Evolutionary conservation across 1,139 yeast genomes (phyloP).

Genomic region (Kazachstania sp.): DNA sequence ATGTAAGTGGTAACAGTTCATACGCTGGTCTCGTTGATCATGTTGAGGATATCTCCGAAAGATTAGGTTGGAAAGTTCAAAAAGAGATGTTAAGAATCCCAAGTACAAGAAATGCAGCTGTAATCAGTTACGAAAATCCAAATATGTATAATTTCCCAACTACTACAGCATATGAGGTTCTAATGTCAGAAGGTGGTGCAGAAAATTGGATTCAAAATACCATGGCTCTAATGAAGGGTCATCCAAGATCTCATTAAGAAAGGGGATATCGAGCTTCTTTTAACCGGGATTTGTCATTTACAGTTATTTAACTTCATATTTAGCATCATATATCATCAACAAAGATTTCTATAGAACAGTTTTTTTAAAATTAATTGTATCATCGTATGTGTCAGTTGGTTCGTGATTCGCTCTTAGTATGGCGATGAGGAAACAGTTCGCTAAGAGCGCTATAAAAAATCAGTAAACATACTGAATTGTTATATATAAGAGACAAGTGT

Average conservation of each 20-base stretch:
- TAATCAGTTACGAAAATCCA: constrained; percentile 51
- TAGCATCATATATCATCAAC: not conserved
- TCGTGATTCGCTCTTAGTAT: no score
- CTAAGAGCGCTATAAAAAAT: no score
- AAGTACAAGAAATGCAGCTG: constrained; percentile 86
- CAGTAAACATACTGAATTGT: no score
- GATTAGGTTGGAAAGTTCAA: constrained; percentile 77
- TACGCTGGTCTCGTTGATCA: constrained; percentile 83
- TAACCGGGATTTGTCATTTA: not conserved
- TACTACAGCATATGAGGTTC: constrained; percentile 44
- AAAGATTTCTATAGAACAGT: not conserved
- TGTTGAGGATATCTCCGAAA: constrained; percentile 57
- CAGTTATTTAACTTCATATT: no score
- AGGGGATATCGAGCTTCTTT: no score
- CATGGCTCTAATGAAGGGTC: constrained; percentile 48
- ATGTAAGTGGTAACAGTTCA: constrained; percentile 42
- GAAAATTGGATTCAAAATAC: constrained; percentile 83
- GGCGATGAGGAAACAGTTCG: no score
- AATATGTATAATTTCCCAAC: constrained; percentile 21
- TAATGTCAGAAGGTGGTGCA: constrained; percentile 77
- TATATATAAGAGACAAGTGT: no score
- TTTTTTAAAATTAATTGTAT: not conserved
- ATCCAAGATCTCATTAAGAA: constrained; percentile 26
- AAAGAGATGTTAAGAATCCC: constrained; percentile 89
- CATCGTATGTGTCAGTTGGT: no score